These are phyloP conservation scores for Backusella westeae DNA, from an alignment of 192 early-diverging fungal species.

Conservation along the genomic window DNA sequence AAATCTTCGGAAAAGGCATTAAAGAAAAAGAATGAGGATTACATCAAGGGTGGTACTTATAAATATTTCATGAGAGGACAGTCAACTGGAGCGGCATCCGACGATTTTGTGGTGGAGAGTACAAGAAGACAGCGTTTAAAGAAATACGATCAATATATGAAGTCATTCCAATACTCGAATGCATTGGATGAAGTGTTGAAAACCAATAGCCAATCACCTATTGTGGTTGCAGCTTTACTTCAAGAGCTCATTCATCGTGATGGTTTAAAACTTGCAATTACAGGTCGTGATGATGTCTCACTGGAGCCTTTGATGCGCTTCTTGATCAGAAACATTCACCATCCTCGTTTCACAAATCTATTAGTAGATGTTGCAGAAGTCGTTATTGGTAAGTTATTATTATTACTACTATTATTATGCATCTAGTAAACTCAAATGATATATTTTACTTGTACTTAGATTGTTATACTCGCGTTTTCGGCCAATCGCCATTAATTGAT, in stretches of 20 bases:
- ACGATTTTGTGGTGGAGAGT: constrained; percentile 78
- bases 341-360: constrained; percentile 76
- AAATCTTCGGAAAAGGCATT: constrained; percentile 66
- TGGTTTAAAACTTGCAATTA: constrained; percentile 73
- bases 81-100: constrained; percentile 47
- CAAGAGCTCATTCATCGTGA: constrained; percentile 91
- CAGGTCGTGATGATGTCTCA: constrained; percentile 84
- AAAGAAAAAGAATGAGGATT: constrained; percentile 43
- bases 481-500: constrained; percentile 78
- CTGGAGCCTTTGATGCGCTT: constrained; percentile 85
- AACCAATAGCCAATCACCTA: constrained; percentile 48
- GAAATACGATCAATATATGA: constrained; percentile 81
- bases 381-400: constrained; percentile 62
- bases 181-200: constrained; percentile 85
- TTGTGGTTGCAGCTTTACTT: constrained; percentile 74
- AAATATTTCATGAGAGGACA: constrained; percentile 73
- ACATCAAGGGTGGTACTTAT: constrained; percentile 57
- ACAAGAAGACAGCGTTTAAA: constrained; percentile 59
- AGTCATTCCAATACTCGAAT: constrained; percentile 83
- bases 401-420: not conserved
- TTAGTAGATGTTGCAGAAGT: constrained; percentile 78
- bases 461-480: constrained; percentile 79
- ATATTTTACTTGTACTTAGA: constrained; percentile 42
- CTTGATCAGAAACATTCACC: constrained; percentile 72
- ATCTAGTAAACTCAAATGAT: not conserved